Conservation (phyloP, 768 basidiomycete genomes). For the Dentipellis sp. region DNA sequence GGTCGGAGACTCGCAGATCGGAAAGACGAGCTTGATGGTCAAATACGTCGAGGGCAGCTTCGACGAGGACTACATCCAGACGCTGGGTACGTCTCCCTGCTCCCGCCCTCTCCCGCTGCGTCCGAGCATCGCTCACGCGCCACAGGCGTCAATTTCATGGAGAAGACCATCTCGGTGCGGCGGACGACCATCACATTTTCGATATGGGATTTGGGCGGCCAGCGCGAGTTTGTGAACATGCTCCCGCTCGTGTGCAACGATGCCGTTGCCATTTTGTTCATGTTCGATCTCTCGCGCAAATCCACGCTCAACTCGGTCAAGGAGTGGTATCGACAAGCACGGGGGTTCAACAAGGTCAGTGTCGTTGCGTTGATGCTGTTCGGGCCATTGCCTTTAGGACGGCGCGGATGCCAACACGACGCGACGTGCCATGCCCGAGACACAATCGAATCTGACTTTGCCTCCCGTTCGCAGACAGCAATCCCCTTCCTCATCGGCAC, state of each 20-base stretch:
- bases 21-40: slow-evolving; percentile 99
- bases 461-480: slow-evolving; percentile 59
- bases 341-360: slow-evolving; percentile 96
- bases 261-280: slow-evolving; percentile 98
- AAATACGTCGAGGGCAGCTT: slow-evolving; percentile 99
- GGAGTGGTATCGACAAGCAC: slow-evolving; percentile 99
- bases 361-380: not conserved
- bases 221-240: slow-evolving; percentile 99
- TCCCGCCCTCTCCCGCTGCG: slow-evolving; percentile 10
- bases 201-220: slow-evolving; percentile 97
- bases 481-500: slow-evolving; percentile 98
- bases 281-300: slow-evolving; percentile 98
- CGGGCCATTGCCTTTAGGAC: too few relatives aligned
- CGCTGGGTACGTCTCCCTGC: slow-evolving; percentile 61
- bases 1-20: slow-evolving; percentile 99
- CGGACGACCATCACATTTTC: slow-evolving; percentile 99
- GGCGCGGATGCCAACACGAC: too few relatives aligned
- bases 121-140: slow-evolving; percentile 3
- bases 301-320: slow-evolving; percentile 97
- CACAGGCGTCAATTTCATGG: slow-evolving; percentile 97
- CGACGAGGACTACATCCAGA: slow-evolving; percentile 99
- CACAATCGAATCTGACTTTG: not conserved
- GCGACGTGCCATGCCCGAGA: too few relatives aligned
- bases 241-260: slow-evolving; percentile 97
- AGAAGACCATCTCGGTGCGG: slow-evolving; percentile 97